Percentiles rank a stretch among this genome's conserved stretches.
Evolutionary conservation across 2,329 filamentous ascomycete species (phyloP).

Genomic region (Massarina eburnea): DNA sequence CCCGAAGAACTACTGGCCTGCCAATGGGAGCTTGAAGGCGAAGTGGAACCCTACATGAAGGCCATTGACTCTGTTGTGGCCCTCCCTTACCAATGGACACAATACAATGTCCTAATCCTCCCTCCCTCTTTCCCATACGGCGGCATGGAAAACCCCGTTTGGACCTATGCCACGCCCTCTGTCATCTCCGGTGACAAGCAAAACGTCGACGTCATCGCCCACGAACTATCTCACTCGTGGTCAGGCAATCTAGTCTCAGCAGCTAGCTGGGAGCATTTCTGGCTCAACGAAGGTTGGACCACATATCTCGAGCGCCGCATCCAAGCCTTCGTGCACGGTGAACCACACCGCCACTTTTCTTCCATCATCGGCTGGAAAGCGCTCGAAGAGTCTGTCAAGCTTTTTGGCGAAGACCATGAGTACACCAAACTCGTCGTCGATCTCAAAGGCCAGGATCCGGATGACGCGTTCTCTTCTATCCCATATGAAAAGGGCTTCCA

Average conservation of each 20-base stretch:
- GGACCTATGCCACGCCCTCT: conserved; percentile 92
- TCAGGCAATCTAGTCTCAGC: conserved; percentile 83
- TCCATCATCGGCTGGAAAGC: conserved; percentile 96
- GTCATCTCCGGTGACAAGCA: conserved; percentile 82
- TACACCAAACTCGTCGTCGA: conserved; percentile 90
- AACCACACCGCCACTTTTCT: conserved; percentile 86
- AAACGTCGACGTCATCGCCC: conserved; percentile 95
- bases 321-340: conserved; percentile 74
- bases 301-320: conserved; percentile 90
- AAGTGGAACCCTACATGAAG: conserved; percentile 90
- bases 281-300: conserved; percentile 82
- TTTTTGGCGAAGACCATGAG: conserved; percentile 80
- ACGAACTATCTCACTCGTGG: conserved; percentile 78
- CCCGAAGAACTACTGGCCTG: conserved; percentile 82
- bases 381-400: conserved; percentile 75
- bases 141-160: conserved; percentile 89
- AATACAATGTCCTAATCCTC: conserved; percentile 90
- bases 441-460: conserved; percentile 87
- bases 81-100: conserved; percentile 82
- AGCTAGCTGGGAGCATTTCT: conserved; percentile 79
- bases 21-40: conserved; percentile 87
- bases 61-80: conserved; percentile 80
- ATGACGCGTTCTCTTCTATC: conserved; percentile 89
- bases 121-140: conserved; percentile 68
- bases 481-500: conserved; percentile 98